Evolutionary conservation across 2,329 filamentous ascomycete species (phyloP).

Genomic region (Clathrospora elynae): DNA sequence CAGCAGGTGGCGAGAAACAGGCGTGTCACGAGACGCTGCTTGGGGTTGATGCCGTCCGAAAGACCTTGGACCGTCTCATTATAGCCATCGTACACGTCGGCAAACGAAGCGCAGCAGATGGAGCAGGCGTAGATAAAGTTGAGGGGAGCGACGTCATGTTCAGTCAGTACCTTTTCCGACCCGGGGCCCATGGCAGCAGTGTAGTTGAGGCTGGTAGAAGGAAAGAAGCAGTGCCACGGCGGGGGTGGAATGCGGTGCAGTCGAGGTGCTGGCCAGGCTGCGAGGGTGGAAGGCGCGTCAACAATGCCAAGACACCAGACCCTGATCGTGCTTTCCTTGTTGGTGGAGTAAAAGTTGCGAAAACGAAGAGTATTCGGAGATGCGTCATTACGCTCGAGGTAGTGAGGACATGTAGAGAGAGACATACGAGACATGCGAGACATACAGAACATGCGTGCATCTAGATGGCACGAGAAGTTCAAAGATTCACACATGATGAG

Average conservation of each 20-base stretch:
- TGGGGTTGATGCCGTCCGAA: constrained; percentile 43
- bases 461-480: not conserved
- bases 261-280: constrained; percentile 2
- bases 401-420: not conserved
- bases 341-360: not conserved
- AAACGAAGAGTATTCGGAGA: not conserved
- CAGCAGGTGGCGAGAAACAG: constrained; percentile 57
- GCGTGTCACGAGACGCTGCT: constrained; percentile 50
- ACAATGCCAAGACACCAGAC: constrained; percentile 24
- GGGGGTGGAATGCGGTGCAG: constrained; percentile 4
- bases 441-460: not conserved
- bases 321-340: constrained; percentile 11
- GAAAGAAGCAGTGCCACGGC: constrained; percentile 5
- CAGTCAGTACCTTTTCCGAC: constrained; percentile 14
- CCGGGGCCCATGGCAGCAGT: constrained; percentile 18
- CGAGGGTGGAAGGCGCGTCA: constrained; percentile 19
- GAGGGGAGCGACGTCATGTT: constrained; percentile 42
- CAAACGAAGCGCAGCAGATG: constrained; percentile 53
- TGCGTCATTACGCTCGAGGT: not conserved
- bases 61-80: constrained; percentile 47
- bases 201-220: not conserved
- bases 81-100: constrained; percentile 52
- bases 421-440: not conserved
- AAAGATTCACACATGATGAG: constrained; percentile 3
- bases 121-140: constrained; percentile 58